phyloP scores from a whole-genome alignment of 108 stramenopile species.

The Schizochytrium sp. region DNA sequence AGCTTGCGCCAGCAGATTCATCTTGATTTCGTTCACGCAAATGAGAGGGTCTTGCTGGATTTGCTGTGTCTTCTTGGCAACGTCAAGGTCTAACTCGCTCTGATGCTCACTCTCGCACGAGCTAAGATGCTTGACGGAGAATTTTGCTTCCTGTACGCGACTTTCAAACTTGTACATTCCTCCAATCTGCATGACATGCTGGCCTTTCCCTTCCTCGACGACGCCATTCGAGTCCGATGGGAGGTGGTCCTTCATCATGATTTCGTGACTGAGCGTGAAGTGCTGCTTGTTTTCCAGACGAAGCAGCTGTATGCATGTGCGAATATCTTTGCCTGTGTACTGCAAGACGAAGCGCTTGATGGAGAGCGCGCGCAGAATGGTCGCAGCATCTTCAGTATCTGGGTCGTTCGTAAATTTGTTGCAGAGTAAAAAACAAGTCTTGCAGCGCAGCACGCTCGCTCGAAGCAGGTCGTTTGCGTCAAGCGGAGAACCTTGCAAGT shows the following conservation, averaged over 20 bases:
- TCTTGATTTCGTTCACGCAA: constrained; percentile 14
- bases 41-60: neutral
- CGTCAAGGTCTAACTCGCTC: too few species aligned
- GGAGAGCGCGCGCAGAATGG: neutral
- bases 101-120: too few species aligned
- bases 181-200: too few species aligned
- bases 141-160: too few species aligned
- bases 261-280: neutral
- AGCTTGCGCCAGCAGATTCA: constrained; percentile 7
- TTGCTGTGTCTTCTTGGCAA: neutral
- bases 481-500: neutral
- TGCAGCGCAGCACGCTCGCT: neutral
- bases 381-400: neutral
- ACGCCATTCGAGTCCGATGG: neutral
- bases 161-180: too few species aligned
- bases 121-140: too few species aligned
- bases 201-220: neutral
- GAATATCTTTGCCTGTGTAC: neutral
- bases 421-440: neutral
- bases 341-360: neutral
- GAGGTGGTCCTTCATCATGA: neutral
- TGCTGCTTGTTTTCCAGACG: neutral
- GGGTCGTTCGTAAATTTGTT: neutral
- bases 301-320: neutral
- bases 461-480: neutral